phyloP scores from a whole-genome alignment of 208 protist genomes.

The Wallacemonas sp. region DNA sequence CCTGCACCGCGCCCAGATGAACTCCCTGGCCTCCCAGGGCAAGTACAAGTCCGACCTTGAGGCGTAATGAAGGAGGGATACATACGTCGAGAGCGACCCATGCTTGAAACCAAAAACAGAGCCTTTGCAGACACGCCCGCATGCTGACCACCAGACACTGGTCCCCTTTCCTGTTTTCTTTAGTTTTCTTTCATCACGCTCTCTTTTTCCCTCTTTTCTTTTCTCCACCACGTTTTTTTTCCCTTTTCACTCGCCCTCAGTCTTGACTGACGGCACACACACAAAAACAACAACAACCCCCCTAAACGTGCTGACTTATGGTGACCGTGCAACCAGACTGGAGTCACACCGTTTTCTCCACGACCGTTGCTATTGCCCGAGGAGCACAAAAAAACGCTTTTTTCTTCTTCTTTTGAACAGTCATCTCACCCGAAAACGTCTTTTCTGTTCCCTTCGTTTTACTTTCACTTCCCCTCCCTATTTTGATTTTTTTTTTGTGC shows the following conservation, averaged over 20 bases:
- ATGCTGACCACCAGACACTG: too few relatives aligned
- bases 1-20: constrained; percentile 85
- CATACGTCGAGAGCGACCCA: constrained; percentile 1
- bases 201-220: not conserved
- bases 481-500: not conserved
- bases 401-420: not conserved
- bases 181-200: not conserved
- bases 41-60: constrained; percentile 46
- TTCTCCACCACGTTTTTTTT: not conserved
- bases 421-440: too few relatives aligned
- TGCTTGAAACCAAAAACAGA: too few relatives aligned
- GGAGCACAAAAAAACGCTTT: constrained; percentile 7
- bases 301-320: too few relatives aligned
- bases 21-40: constrained; percentile 76
- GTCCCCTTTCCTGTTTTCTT: not conserved
- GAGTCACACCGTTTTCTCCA: too few relatives aligned
- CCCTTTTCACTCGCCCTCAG: not conserved
- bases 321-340: too few relatives aligned
- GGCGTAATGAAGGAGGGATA: constrained; percentile 1
- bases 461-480: constrained; percentile 9
- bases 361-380: too few relatives aligned
- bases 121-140: too few relatives aligned
- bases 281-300: too few relatives aligned
- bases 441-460: too few relatives aligned
- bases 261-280: too few relatives aligned